Conservation (phyloP, 108 stramenopile genomes). For the Cyclotella cryptica region DNA sequence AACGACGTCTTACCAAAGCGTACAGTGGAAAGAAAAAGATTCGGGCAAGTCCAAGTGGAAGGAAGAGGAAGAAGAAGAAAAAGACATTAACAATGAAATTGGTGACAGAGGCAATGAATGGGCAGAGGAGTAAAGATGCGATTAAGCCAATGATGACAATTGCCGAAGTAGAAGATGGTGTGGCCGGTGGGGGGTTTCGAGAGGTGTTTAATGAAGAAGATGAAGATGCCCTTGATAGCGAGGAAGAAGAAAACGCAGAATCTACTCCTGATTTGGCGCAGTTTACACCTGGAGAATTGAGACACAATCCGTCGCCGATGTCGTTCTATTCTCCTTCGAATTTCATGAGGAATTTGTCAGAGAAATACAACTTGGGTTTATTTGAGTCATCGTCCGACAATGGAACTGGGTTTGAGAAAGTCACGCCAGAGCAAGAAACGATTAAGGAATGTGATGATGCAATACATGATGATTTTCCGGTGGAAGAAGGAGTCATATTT, state of each 20-base stretch:
- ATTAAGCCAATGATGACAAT: slow-evolving; percentile 45
- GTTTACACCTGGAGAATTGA: slow-evolving; percentile 21
- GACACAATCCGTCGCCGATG: slow-evolving; percentile 26
- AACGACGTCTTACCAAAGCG: slow-evolving; percentile 11
- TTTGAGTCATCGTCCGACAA: background rate
- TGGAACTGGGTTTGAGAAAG: slow-evolving; percentile 5
- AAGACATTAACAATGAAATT: slow-evolving; percentile 24
- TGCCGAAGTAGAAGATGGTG: slow-evolving; percentile 18
- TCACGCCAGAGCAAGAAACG: background rate
- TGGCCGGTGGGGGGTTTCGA: background rate
- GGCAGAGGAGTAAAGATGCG: slow-evolving; percentile 30
- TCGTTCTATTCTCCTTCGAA: slow-evolving; percentile 34
- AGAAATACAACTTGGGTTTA: slow-evolving; percentile 30
- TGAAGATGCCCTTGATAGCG: slow-evolving; percentile 23
- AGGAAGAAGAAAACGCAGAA: slow-evolving; percentile 5
- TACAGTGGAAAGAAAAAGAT: slow-evolving; percentile 26
- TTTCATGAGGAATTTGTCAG: slow-evolving; percentile 34
- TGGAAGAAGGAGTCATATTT: slow-evolving; percentile 59
- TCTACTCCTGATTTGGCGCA: background rate
- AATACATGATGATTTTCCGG: slow-evolving; percentile 29
- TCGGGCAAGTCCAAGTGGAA: slow-evolving; percentile 32
- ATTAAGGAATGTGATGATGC: background rate
- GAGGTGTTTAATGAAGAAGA: slow-evolving; percentile 26
- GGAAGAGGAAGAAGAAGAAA: slow-evolving; percentile 39
- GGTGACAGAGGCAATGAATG: slow-evolving; percentile 33